Percentiles rank a stretch among this genome's conserved stretches.
Conservation (phyloP, 805 yeast genomes). For the Citeromyces nyonsensis region DNA sequence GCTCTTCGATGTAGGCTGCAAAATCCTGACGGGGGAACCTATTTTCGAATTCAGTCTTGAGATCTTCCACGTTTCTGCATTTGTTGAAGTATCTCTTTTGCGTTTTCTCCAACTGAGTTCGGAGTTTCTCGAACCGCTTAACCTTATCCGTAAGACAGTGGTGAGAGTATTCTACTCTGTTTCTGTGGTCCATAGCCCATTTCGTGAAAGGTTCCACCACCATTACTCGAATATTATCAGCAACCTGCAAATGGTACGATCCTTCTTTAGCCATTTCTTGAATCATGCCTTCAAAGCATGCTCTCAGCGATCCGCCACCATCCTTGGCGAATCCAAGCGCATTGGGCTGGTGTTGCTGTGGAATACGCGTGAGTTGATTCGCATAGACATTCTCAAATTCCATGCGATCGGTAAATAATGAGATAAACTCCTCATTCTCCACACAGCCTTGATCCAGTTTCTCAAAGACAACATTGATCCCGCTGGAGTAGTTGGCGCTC, state of each 20-base stretch:
- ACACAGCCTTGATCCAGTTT: slow-evolving; percentile 45
- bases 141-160: slow-evolving; percentile 32
- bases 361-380: slow-evolving; percentile 18
- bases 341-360: not conserved
- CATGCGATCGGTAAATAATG: slow-evolving; percentile 52
- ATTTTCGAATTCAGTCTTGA: slow-evolving; percentile 28
- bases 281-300: slow-evolving; percentile 43
- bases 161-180: slow-evolving; percentile 48
- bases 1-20: slow-evolving; percentile 10
- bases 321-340: slow-evolving; percentile 29
- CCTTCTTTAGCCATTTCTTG: slow-evolving; percentile 45
- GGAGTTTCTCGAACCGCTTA: slow-evolving; percentile 31
- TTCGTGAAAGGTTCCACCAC: slow-evolving; percentile 58
- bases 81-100: slow-evolving; percentile 60
- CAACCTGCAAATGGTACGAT: slow-evolving; percentile 38
- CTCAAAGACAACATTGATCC: slow-evolving; percentile 32
- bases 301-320: slow-evolving; percentile 49
- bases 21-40: slow-evolving; percentile 20
- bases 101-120: slow-evolving; percentile 31
- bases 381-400: slow-evolving; percentile 62
- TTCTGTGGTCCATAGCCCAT: slow-evolving; percentile 65
- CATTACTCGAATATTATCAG: slow-evolving; percentile 38
- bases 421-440: slow-evolving; percentile 58
- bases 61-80: slow-evolving; percentile 60
- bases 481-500: slow-evolving; percentile 50